Evolutionary conservation across 164 flowering plant species (phyloP), one percentile per base, ranked within the genome.

Genomic region (Magnolia changhungtana): DNA sequence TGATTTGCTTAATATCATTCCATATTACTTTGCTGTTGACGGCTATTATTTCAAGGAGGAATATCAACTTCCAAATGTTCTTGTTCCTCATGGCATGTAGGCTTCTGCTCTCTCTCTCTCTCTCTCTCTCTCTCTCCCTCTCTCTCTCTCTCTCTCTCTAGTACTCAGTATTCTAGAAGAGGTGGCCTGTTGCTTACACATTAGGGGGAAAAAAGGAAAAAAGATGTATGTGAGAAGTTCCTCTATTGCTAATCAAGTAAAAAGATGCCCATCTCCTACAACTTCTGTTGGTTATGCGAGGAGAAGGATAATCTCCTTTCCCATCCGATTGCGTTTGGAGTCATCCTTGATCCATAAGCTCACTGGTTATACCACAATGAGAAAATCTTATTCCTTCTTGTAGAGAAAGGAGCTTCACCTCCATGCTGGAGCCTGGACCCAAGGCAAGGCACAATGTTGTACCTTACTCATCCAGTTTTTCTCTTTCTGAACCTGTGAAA

Each of bases 61-160:
- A 88, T 76, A 74, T 84, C 80, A 93, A 95, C 87, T 91, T 95
- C 74, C 98, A 95, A 72, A 92, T 92, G 96, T 86, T 73, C 75
- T 83, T 95, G 83, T 95, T 95, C 80, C 89, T 95, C 80, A 59
- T 88, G 73, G 85, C 95, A 52, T 84, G 96, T 91, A 90, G 61
- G 98, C 10, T 69, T 27, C 63, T 91, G 88, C 64, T 61, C 27
- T 24, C 27, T 24, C 27, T 24, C 27, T 3, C 45, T 37, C 45
- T 37, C 45, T 37, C 45, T 37, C 18, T 11, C 61, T 55, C 18
- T 11, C 61, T 16, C 61, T 55, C 61, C 2, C 61, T 55, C 61
- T 10, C 61, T 55, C 61, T 10, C 61, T 55, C 61, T 10, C 61
- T 10, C 61, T 10, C 61, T 10, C 18, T 0, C 61, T 13, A 16